phyloP scores from a whole-genome alignment of 2,329 filamentous ascomycete species.

The Neonectria ditissima region DNA sequence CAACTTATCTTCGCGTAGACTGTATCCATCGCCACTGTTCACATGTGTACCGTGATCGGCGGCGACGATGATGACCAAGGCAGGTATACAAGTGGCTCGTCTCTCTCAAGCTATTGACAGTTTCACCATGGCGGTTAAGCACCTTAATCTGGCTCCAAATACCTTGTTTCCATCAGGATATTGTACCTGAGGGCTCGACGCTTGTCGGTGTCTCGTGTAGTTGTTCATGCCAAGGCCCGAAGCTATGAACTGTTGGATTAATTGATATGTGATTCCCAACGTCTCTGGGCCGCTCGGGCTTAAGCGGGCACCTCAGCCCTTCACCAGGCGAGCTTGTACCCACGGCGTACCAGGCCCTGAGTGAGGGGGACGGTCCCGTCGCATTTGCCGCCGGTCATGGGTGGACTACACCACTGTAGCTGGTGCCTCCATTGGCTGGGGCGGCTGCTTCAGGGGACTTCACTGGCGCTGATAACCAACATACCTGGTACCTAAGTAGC shows the following conservation, averaged over 20 bases:
- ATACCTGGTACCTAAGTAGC: too few relatives aligned
- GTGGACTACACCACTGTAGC: too few relatives aligned
- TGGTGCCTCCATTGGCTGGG: constrained; percentile 13
- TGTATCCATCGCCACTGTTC: neutral
- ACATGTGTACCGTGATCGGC: neutral
- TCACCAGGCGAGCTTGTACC: constrained; percentile 1
- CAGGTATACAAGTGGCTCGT: neutral
- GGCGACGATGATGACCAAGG: neutral
- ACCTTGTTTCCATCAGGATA: neutral
- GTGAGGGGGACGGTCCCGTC: neutral
- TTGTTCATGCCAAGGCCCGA: neutral
- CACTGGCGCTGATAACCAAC: too few relatives aligned
- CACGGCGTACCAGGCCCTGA: neutral
- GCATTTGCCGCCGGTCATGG: neutral
- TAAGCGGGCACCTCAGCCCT: constrained; percentile 1
- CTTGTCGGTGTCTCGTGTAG: neutral
- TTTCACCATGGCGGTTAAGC: neutral
- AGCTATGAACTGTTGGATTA: neutral
- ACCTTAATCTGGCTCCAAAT: neutral
- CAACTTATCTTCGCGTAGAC: neutral
- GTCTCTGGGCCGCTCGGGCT: neutral
- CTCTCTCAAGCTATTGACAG: neutral
- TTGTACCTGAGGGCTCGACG: neutral
- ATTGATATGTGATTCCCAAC: neutral
- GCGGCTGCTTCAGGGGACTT: constrained; percentile 18